Base-by-base conservation (phyloP, 352 stramenopile species). In the Plasmopara muralis region DNA sequence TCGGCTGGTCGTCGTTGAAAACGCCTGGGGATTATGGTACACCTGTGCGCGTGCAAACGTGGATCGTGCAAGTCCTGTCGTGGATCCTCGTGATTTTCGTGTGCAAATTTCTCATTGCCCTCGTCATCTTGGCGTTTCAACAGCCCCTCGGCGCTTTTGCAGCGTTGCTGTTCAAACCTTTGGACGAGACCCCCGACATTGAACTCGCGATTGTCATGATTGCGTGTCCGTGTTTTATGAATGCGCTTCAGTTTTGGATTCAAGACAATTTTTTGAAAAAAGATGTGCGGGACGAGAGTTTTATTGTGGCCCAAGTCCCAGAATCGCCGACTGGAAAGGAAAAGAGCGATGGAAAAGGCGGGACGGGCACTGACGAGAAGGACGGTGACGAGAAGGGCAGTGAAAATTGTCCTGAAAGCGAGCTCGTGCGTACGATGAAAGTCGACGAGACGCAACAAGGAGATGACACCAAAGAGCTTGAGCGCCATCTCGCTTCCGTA, bases 231-330 rank as follows among this genome's bases (percentile, higher is more conserved):
- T 89, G 78, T 51, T 49, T 93, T 15, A 93, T 95, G 83, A 95
- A 95, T 60, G 83, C 77, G 13, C 47, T 93, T 42, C 85, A 95
- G 53, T 95, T 93, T 53, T 95, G 83, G 83, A 67, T 95, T 31
- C 85, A 95, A 61, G 85, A 95, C 70, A 92, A 72, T 64, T 95
- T 93, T 62, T 74, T 95, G 46, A 95, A 93, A 56, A 91, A 93
- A 53, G 79, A 90, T 41, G 64, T 85, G 8, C 68, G 68, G 8
- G 66, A 84, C 43, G 75, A 85, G 51, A 81, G 71, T 54, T 63
- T 77, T 41, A 56, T 81, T 29, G 65, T 85, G 35, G 56, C 69
- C n/a, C 64, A 73, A 34, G 59, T 57, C 0, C 38, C 61, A 6
- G 63, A 66, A 37, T 72, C 66, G 12, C 56, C 69, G 6, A 45